Base-by-base conservation (phyloP, 495 filamentous ascomycete species). In the Penicillium antarcticum region DNA sequence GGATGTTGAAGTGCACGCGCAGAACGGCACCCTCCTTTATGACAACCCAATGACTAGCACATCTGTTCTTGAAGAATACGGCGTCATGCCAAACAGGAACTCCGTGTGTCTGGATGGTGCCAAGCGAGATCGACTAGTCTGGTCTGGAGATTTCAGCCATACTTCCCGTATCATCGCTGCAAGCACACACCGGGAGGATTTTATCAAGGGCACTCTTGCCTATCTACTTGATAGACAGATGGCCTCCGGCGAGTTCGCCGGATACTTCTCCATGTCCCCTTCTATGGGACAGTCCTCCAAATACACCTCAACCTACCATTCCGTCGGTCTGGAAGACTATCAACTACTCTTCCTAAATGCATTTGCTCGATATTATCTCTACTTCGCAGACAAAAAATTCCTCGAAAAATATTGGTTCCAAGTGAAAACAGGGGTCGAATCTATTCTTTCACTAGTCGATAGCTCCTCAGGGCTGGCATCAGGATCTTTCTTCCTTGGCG, bases 1-100 rank as follows among this genome's bases (percentile, higher is more conserved):
- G 36, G 56, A 73, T 48, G 66, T 69, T 12, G 42, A 33, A 14
- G 68, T 66, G 10, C 45, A 37, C 12, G 56, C 65, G 3, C 23
- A 50, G 18, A 70, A 70, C 41, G 61, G 66, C 3, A 64, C 61
- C 0, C 7, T 60, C 9, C 39, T 71, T 1, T 71, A 71, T 32
- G 11, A 45, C 0, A 68, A 68, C 36, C 33, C 46, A 2, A 47
- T 71, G 47, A 61, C 55, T 4, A 55, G 55, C 4, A 18, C 21
- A 1, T 48, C 47, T n/a, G 52, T 61, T 5, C 44, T 68, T 1
- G 51, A 53, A 9, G 65, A 69, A 35, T 71, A 67, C 36, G 65
- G 49, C 2, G 42, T 63, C 3, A 31, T 48, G 18, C 32, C 34
- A 14, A 68, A 67, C 36, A 45, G 42, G 1, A 34, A 58, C n/a